phyloP scores from a whole-genome alignment of 176 grass and related monocot genomes.

The Zea luxurians region DNA sequence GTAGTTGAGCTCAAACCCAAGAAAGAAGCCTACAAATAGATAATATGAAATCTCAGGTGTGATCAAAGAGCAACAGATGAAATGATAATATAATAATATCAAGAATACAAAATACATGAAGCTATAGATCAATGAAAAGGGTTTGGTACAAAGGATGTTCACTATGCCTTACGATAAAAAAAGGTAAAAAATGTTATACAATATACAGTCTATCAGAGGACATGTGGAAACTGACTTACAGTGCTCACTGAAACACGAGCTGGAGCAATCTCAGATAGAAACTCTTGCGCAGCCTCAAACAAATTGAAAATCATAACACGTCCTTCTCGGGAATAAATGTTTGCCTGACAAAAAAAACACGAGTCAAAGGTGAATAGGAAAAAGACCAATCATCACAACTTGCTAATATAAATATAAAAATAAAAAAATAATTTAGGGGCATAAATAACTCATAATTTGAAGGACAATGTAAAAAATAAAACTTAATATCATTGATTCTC shows the following conservation, averaged over 20 bases:
- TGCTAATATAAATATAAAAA: background rate
- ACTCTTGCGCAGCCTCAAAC: constrained; percentile 96
- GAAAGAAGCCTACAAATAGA: constrained; percentile 53
- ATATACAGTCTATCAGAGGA: constrained; percentile 21
- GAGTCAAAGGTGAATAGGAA: constrained; percentile 22
- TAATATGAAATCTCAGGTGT: constrained; percentile 40
- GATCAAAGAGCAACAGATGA: background rate
- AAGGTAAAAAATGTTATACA: background rate
- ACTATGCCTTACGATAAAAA: background rate
- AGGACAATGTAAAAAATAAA: constrained; percentile 20
- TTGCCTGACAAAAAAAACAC: constrained; percentile 58
- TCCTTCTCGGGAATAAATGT: constrained; percentile 85
- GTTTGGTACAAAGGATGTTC: background rate
- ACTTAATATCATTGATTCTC: background rate
- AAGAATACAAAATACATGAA: background rate
- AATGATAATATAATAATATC: constrained; percentile 4
- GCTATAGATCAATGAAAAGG: constrained; percentile 7
- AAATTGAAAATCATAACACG: constrained; percentile 96
- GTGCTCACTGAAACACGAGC: constrained; percentile 40
- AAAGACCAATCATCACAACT: constrained; percentile 19
- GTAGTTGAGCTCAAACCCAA: constrained; percentile 35
- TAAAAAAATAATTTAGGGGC: background rate
- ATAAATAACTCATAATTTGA: background rate
- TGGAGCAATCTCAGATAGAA: constrained; percentile 79
- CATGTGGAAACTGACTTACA: constrained; percentile 53